Evolutionary conservation across 2,329 filamentous ascomycete genomes (phyloP).

Genomic region (Emydomyces testavorans): DNA sequence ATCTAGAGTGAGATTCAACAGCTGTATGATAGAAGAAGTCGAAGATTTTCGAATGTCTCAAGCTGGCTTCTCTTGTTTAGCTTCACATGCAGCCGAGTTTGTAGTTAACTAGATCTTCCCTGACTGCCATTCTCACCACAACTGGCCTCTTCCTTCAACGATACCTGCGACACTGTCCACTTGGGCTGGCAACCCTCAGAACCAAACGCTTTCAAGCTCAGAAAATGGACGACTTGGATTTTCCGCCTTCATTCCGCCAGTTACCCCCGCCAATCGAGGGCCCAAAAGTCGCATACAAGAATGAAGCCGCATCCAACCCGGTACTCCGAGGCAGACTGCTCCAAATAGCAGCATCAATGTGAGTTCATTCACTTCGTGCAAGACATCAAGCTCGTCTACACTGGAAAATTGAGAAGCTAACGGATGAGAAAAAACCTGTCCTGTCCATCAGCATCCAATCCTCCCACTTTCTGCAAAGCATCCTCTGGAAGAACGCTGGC

Average conservation of each 20-base stretch:
- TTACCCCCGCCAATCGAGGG: slow-evolving; percentile 30
- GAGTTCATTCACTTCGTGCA: slow-evolving; percentile 23
- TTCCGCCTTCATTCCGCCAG: not conserved
- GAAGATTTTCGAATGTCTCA: too few relatives aligned
- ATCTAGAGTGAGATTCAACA: too few relatives aligned
- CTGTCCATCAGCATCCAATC: slow-evolving; percentile 42
- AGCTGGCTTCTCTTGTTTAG: too few relatives aligned
- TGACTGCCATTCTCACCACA: too few relatives aligned
- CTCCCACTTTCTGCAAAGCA: slow-evolving; percentile 49
- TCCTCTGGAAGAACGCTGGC: slow-evolving; percentile 61
- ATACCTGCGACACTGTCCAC: too few relatives aligned
- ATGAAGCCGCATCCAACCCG: slow-evolving; percentile 53
- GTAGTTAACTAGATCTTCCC: too few relatives aligned
- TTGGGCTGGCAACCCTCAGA: too few relatives aligned
- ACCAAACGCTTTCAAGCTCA: slow-evolving; percentile 1
- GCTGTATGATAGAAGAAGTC: too few relatives aligned
- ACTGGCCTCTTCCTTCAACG: too few relatives aligned
- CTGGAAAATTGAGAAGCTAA: slow-evolving; percentile 6
- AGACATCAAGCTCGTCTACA: too few relatives aligned
- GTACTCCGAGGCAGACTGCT: slow-evolving; percentile 56
- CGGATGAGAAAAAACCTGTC: not conserved
- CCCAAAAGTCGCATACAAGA: slow-evolving; percentile 36
- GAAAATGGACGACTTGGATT: not conserved
- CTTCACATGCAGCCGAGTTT: too few relatives aligned
- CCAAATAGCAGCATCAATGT: slow-evolving; percentile 52